Conservation (phyloP, 176 grass and related monocot genomes). For the Lolium perenne region DNA sequence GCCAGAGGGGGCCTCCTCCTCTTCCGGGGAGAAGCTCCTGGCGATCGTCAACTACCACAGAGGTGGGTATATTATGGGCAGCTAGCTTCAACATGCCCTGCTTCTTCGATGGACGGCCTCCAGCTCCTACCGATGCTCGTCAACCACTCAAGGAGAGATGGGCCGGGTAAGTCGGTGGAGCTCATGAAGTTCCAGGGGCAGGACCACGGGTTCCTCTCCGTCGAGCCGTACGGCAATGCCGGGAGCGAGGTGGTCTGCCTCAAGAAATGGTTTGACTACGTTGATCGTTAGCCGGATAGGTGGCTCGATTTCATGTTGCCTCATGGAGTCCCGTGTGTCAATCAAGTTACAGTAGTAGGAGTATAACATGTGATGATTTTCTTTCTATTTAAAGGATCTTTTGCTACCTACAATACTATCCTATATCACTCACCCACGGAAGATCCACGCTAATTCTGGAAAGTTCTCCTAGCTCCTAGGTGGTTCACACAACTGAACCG, state of each 20-base stretch:
- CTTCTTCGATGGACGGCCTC: slow-evolving; percentile 23
- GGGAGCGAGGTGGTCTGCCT: slow-evolving; percentile 49
- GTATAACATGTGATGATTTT: background rate
- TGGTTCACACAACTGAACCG: no score
- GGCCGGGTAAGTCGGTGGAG: slow-evolving; percentile 46
- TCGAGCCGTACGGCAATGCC: slow-evolving; percentile 58
- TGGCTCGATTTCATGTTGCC: no score
- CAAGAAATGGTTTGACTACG: slow-evolving; percentile 40
- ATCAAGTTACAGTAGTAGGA: no score
- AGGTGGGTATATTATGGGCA: slow-evolving; percentile 42
- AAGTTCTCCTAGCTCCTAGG: background rate
- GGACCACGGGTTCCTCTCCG: slow-evolving; percentile 76
- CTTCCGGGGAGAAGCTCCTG: slow-evolving; percentile 23
- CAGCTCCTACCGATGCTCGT: slow-evolving; percentile 32
- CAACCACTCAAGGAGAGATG: no score
- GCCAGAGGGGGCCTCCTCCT: background rate
- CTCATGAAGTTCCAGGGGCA: slow-evolving; percentile 55
- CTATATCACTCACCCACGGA: background rate
- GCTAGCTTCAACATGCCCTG: slow-evolving; percentile 27
- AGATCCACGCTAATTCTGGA: background rate
- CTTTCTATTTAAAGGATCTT: background rate
- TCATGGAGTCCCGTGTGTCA: no score
- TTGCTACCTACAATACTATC: background rate
- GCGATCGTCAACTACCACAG: slow-evolving; percentile 51
- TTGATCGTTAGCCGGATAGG: no score